Conservation (phyloP, 129 eudicot species). For the Flaveria brownii region DNA sequence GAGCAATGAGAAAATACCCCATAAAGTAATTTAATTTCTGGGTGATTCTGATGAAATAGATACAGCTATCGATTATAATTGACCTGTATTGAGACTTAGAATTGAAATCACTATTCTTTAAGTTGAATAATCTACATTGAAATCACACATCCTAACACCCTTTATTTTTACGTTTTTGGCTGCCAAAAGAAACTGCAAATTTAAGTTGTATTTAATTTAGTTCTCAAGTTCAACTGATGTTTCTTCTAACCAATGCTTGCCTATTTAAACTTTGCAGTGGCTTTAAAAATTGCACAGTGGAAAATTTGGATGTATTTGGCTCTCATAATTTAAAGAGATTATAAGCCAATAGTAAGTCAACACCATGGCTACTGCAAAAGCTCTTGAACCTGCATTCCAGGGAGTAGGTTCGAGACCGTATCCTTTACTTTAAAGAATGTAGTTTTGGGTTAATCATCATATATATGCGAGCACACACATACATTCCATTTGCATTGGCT, state of each 20-base stretch:
- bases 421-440: slow-evolving; percentile 42
- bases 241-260: not conserved
- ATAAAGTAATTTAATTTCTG: too few relatives aligned
- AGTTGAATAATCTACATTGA: not conserved
- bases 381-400: slow-evolving; percentile 97
- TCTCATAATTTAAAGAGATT: slow-evolving; percentile 19
- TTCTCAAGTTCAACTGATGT: not conserved
- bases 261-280: slow-evolving; percentile 21
- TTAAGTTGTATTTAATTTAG: not conserved
- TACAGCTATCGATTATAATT: too few relatives aligned
- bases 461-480: too few relatives aligned
- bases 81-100: not conserved
- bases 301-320: slow-evolving; percentile 27
- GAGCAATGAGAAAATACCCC: too few relatives aligned
- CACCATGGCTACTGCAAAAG: slow-evolving; percentile 80
- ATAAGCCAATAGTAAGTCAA: slow-evolving; percentile 19
- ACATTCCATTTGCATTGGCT: not conserved
- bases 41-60: too few relatives aligned
- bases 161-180: not conserved
- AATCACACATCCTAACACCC: not conserved
- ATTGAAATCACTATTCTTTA: not conserved
- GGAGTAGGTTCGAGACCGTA: slow-evolving; percentile 91
- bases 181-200: slow-evolving; percentile 15
- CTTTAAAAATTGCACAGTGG: slow-evolving; percentile 19
- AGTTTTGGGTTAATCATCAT: too few relatives aligned